A percentile compares a stretch with the other conserved stretches of the same genome.
These are phyloP conservation scores for Phyllosticta citribraziliensis DNA, from an alignment of 2,329 filamentous ascomycete genomes.

Conservation along the genomic window DNA sequence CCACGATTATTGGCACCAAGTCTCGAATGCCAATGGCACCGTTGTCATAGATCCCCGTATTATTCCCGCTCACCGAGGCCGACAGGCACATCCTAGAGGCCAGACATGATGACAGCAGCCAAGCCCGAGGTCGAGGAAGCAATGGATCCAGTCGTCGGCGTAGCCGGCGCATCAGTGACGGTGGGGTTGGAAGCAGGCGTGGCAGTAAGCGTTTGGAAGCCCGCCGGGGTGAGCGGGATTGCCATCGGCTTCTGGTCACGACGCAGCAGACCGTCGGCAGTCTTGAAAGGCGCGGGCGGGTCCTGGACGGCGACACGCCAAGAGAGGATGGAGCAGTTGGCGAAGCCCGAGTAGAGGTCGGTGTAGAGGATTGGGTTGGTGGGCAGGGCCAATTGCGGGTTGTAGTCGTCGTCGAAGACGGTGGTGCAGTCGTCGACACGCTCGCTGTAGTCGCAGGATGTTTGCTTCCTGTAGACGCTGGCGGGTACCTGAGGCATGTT, in stretches of 20 bases:
- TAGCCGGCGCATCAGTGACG: too few relatives aligned
- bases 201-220: background rate
- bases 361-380: conserved; percentile 3
- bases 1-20: too few relatives aligned
- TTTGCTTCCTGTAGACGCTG: background rate
- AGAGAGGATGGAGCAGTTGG: background rate
- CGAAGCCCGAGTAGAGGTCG: background rate
- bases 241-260: too few relatives aligned
- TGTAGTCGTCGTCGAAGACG: conserved; percentile 5
- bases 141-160: too few relatives aligned
- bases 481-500: background rate
- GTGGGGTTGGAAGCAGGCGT: background rate
- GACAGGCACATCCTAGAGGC: too few relatives aligned
- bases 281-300: background rate
- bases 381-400: conserved; percentile 2
- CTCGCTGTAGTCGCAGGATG: background rate
- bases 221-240: too few relatives aligned
- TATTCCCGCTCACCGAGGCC: too few relatives aligned
- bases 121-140: too few relatives aligned
- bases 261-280: background rate
- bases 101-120: too few relatives aligned
- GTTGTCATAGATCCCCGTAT: too few relatives aligned
- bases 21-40: too few relatives aligned
- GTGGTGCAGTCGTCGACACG: conserved; percentile 3
- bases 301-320: conserved; percentile 7